These are phyloP conservation scores for Pythium vanterpoolii DNA, from an alignment of 352 stramenopile species.

Conservation along the genomic window DNA sequence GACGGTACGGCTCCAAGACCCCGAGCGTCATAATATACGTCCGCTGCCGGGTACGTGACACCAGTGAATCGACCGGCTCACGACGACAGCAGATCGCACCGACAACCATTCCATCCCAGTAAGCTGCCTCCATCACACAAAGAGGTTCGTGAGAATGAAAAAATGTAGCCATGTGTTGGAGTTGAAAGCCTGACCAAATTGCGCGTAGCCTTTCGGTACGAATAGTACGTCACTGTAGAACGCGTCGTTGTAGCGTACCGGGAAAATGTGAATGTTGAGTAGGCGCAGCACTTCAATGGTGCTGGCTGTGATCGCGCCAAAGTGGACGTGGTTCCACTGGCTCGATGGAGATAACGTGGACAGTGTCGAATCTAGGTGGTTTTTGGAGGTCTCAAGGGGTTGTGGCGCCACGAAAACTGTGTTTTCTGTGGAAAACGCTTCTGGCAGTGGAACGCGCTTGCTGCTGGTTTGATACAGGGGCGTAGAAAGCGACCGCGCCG, in stretches of 20 bases:
- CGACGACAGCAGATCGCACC: conserved; percentile 89
- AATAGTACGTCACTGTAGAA: conserved; percentile 92
- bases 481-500: too few species aligned
- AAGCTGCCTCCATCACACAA: conserved; percentile 43
- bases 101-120: conserved; percentile 77
- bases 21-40: conserved; percentile 96
- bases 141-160: neutral
- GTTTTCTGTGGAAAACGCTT: neutral
- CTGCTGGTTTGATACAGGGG: neutral
- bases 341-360: too few species aligned
- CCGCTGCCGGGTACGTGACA: conserved; percentile 26
- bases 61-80: conserved; percentile 36
- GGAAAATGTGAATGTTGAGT: conserved; percentile 91
- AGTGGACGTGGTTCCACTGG: neutral
- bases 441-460: neutral
- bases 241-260: conserved; percentile 89
- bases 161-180: conserved; percentile 2
- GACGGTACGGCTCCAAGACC: conserved; percentile 86
- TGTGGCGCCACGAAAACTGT: neutral
- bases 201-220: conserved; percentile 44
- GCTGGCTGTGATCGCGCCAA: conserved; percentile 48
- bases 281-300: conserved; percentile 80
- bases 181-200: conserved; percentile 31
- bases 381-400: neutral
- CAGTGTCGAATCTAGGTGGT: neutral